Conservation (phyloP, 75 land plant genomes). For the Picea glauca region DNA sequence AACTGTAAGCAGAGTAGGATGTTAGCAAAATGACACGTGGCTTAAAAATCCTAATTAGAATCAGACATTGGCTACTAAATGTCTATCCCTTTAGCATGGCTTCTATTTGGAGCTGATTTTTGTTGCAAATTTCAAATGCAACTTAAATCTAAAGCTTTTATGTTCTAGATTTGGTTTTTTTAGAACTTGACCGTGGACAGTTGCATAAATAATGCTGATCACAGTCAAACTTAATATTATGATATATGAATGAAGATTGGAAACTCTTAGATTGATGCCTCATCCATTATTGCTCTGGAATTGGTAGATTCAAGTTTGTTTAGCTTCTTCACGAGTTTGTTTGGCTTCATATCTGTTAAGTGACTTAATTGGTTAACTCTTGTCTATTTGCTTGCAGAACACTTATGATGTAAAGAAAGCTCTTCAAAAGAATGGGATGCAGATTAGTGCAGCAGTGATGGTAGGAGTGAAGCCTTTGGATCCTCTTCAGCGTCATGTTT, state of each 20-base stretch:
- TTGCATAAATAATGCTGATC: too few species aligned
- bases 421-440: constrained; percentile 79
- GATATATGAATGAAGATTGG: not conserved
- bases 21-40: too few species aligned
- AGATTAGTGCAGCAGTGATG: constrained; percentile 67
- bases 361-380: not conserved
- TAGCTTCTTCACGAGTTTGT: too few species aligned
- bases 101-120: too few species aligned
- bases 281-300: not conserved
- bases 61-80: too few species aligned
- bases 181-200: too few species aligned
- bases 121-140: too few species aligned
- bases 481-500: constrained; percentile 60
- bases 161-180: too few species aligned
- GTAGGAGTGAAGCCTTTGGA: constrained; percentile 91
- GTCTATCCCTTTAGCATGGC: too few species aligned
- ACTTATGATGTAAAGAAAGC: constrained; percentile 87
- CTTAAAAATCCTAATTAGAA: too few species aligned
- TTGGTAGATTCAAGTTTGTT: not conserved
- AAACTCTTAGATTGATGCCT: not conserved
- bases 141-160: too few species aligned
- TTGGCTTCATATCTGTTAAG: not conserved
- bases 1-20: too few species aligned
- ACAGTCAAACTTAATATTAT: not conserved
- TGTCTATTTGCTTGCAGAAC: constrained; percentile 46